Evolutionary conservation across 108 stramenopile genomes (phyloP).

Genomic region (Nitzschia palea): DNA sequence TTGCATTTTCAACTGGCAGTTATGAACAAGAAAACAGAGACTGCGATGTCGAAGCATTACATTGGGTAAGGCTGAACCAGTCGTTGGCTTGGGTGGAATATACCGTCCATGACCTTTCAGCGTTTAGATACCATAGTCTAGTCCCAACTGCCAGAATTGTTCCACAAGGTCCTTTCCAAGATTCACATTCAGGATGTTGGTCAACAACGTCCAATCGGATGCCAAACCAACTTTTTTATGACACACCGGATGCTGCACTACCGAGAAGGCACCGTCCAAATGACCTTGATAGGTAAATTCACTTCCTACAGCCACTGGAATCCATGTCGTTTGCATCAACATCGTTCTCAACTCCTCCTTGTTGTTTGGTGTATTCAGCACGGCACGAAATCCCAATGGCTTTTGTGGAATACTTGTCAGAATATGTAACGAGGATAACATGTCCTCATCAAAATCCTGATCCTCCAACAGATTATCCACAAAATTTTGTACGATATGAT

Average conservation of each 20-base stretch:
- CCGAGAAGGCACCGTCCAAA: slow-evolving; percentile 34
- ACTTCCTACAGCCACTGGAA: slow-evolving; percentile 26
- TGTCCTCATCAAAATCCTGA: not conserved
- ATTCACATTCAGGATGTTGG: slow-evolving; percentile 31
- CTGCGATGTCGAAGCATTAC: no score
- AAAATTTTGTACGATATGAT: slow-evolving; percentile 55
- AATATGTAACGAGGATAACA: not conserved
- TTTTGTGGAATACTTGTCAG: not conserved
- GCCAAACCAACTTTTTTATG: slow-evolving; percentile 1
- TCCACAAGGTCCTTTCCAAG: not conserved
- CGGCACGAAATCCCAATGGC: not conserved
- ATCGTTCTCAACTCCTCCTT: slow-evolving; percentile 16
- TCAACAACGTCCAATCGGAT: not conserved
- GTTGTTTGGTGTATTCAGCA: not conserved
- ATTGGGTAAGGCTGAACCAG: no score
- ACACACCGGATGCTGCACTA: slow-evolving; percentile 27
- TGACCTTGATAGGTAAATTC: slow-evolving; percentile 22
- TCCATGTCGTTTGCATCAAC: slow-evolving; percentile 46
- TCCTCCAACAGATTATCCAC: slow-evolving; percentile 45
- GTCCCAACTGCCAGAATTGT: slow-evolving; percentile 4
- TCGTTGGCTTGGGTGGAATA: no score
- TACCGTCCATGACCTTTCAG: no score
- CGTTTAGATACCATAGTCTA: slow-evolving; percentile 24
- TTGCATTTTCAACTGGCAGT: no score
- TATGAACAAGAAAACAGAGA: no score